Conservation (phyloP, 352 stramenopile species). For the Phytophthora pistaciae region DNA sequence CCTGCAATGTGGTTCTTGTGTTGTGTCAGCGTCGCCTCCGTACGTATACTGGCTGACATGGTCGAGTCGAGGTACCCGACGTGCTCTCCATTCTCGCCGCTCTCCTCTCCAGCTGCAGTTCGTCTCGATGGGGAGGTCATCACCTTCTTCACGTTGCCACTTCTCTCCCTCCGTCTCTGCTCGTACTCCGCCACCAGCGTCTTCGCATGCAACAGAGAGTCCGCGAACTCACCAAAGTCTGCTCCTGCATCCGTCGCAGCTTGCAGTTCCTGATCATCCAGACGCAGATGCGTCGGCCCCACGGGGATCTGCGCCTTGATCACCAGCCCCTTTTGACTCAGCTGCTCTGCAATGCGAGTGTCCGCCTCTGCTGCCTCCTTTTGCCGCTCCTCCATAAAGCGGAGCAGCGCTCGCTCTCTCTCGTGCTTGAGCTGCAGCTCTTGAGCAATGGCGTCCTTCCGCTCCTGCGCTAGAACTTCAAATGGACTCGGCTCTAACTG, state of each 20-base stretch:
- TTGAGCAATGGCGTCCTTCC: slow-evolving; percentile 49
- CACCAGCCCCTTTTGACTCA: slow-evolving; percentile 67
- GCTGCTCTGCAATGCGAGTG: slow-evolving; percentile 46
- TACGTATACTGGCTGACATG: slow-evolving; percentile 49
- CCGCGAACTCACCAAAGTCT: slow-evolving; percentile 55
- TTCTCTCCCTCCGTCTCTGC: slow-evolving; percentile 44
- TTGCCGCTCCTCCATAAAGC: slow-evolving; percentile 61
- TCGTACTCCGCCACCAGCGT: slow-evolving; percentile 70
- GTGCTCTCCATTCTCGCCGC: slow-evolving; percentile 23
- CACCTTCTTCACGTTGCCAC: slow-evolving; percentile 52
- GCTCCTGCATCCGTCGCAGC: neutral
- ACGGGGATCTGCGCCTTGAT: slow-evolving; percentile 81
- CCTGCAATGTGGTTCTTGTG: slow-evolving; percentile 55
- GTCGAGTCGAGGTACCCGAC: slow-evolving; percentile 73
- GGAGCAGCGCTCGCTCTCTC: slow-evolving; percentile 45
- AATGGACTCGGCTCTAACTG: slow-evolving; percentile 34
- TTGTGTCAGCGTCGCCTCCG: slow-evolving; percentile 52
- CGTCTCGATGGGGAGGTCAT: slow-evolving; percentile 5
- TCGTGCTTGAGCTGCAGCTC: slow-evolving; percentile 41
- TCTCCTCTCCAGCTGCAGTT: slow-evolving; percentile 22
- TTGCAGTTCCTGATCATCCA: slow-evolving; percentile 53
- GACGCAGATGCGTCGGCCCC: slow-evolving; percentile 60
- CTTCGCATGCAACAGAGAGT: slow-evolving; percentile 63
- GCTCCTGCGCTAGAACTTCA: slow-evolving; percentile 40
- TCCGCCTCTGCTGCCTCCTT: slow-evolving; percentile 52